These are phyloP conservation scores for Glycine tomentella DNA, from an alignment of 306 rosid species.

Conservation along the genomic window DNA sequence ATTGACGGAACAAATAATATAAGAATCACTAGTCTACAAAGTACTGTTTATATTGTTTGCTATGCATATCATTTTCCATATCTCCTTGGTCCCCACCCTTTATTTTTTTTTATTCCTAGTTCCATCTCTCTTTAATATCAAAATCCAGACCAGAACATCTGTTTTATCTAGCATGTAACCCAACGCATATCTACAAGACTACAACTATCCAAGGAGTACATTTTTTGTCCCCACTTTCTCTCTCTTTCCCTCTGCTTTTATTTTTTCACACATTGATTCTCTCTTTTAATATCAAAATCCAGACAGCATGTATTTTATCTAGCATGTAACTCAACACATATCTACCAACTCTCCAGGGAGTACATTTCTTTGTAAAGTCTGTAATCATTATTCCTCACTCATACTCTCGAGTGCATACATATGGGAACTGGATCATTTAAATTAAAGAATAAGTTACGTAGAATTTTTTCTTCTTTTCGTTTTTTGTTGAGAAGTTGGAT, in stretches of 20 bases:
- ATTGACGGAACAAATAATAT: slow-evolving; percentile 40
- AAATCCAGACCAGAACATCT: neutral
- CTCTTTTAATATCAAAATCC: neutral
- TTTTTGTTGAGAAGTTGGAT: too few species aligned
- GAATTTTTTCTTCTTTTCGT: too few species aligned
- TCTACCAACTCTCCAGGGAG: slow-evolving; percentile 3
- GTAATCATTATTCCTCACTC: too few species aligned
- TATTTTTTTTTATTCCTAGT: neutral
- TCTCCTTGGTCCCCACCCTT: slow-evolving; percentile 33
- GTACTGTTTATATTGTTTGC: slow-evolving; percentile 31
- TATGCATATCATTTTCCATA: neutral
- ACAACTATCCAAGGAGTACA: slow-evolving; percentile 13
- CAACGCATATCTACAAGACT: slow-evolving; percentile 26
- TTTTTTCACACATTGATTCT: neutral
- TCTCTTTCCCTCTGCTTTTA: neutral
- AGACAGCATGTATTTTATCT: neutral
- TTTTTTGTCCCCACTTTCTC: neutral
- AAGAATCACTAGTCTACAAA: slow-evolving; percentile 41
- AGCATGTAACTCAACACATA: slow-evolving; percentile 30
- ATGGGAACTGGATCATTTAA: neutral
- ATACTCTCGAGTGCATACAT: neutral
- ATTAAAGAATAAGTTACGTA: neutral
- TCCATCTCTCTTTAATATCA: slow-evolving; percentile 17
- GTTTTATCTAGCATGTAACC: neutral
- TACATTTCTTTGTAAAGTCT: slow-evolving; percentile 10